A percentile compares a stretch with the other conserved stretches of the same genome.
Evolutionary conservation across 2,329 filamentous ascomycete genomes (phyloP).

Genomic region (Pezicula carpinea): DNA sequence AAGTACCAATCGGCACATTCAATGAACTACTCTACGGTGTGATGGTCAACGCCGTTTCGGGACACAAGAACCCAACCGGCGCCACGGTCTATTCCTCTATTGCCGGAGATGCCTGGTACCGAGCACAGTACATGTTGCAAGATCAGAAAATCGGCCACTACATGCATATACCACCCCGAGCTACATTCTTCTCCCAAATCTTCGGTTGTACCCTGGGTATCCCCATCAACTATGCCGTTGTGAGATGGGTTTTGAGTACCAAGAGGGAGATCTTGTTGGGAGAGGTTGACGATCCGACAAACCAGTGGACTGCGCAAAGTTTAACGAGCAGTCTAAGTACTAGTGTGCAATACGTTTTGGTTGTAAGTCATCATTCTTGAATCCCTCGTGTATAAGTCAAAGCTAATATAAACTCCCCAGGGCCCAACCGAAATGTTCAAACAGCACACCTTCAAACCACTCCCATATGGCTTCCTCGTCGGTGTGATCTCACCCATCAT

Average conservation of each 20-base stretch:
- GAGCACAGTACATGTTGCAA: conserved; percentile 53
- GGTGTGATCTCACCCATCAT: conserved; percentile 41
- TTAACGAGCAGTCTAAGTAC: conserved; percentile 47
- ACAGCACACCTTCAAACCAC: conserved; percentile 39
- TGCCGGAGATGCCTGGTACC: conserved; percentile 58
- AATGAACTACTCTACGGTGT: conserved; percentile 57
- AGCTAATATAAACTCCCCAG: conserved; percentile 13
- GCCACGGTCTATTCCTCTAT: conserved; percentile 54
- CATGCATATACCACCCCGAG: conserved; percentile 54
- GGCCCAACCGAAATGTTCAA: conserved; percentile 45
- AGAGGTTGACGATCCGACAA: conserved; percentile 44
- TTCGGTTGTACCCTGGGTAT: conserved; percentile 55
- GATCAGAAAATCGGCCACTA: conserved; percentile 63
- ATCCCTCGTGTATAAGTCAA: background rate
- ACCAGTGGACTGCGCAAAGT: conserved; percentile 57
- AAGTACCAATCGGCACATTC: conserved; percentile 49
- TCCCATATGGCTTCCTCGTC: conserved; percentile 50
- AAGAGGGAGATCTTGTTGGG: conserved; percentile 50
- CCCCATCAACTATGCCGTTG: conserved; percentile 56
- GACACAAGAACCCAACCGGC: conserved; percentile 52
- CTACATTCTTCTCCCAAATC: conserved; percentile 57
- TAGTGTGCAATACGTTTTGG: conserved; percentile 55
- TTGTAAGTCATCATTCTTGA: conserved; percentile 31
- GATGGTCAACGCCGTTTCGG: conserved; percentile 48
- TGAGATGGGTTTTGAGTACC: conserved; percentile 53